Evolutionary conservation across 768 basidiomycete species (phyloP), one percentile per base, ranked within the genome.

Genomic region (Mycena sanguinolenta): DNA sequence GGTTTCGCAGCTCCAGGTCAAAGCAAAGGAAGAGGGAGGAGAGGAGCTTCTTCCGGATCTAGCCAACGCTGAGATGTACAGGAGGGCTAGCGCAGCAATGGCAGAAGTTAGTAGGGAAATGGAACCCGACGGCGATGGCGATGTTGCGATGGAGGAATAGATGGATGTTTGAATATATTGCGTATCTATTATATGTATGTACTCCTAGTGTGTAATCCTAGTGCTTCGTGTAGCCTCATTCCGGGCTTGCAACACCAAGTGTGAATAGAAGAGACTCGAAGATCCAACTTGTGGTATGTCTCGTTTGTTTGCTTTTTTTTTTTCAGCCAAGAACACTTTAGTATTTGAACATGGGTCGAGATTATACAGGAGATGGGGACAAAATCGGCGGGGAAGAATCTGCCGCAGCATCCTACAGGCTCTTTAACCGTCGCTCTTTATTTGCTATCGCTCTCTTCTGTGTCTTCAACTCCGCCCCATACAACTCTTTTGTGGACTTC

Each of bases 401-500:
- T 14, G 36, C 36, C 6, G 21, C 46, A 49, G 9, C 9, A 38
- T 27, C 14, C 65, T 75, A 86, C 65, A 89, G 70, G 75, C 86
- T 88, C 78, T 85, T 85, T 73, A 87, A 70, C 69, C 81, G 79
- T 60, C 81, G 78, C 58, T 83, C 83, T 73, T 80, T 84, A 58
- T 88, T 85, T 67, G 80, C 85, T 63, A 88, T 78, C 19, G 82
- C 83, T 67, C 87, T 81, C 72, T 88, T 85, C 78, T 93, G 92
- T 30, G 84, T 83, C 77, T 88, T 89, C 34, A 90, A 82, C 75
- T 94, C 94, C 5, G 82, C 81, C 17, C 82, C 83, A 75, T 92
- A 95, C 70, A 87, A 81, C 62, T 92, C 90, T 72, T 89, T 90
- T 30, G 79, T 89, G 6, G 81, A 80, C 75, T 91, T 94, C 80